Base-by-base conservation (phyloP, 805 yeast genomes). In the Yarrowia divulgata region DNA sequence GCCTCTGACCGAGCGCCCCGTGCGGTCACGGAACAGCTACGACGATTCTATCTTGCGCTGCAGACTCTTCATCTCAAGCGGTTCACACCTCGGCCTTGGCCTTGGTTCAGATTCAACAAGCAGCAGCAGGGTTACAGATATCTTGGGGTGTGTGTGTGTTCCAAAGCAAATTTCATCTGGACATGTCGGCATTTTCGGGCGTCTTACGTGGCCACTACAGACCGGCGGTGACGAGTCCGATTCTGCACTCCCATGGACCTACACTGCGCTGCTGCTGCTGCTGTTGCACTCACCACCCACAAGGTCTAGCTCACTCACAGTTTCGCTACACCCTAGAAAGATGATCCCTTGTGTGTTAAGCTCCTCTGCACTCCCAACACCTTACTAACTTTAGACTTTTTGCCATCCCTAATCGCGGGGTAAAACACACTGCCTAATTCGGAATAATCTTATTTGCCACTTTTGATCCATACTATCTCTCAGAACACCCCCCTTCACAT, bases 331-430 rank as follows among this genome's bases (percentile, higher is more conserved):
- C 8, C 23, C 62, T n/a, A 18, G 50, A 34, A 39, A 39, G 46
- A 42, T 43, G 60, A 37, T 40, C 32, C 49, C 50, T 43, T 42
- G 46, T 42, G 52, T 14, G 39, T n/a, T 43, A 60, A 45, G 34
- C 42, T 35, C 52, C 37, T n/a, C 39, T 42, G 48, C 45, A 34
- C 66, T 60, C 66, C 66, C 66, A 60, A 60, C 37, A 60, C 66
- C 52, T 35, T 60, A 45, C 66, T 60, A 60, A 60, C 66, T 23
- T 32, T 60, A 60, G 66, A 60, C 66, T 60, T 60, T 60, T 45
- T 60, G 66, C 66, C 66, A 60, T 60, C 66, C 66, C 66, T 60
- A 60, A 60, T 60, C 66, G 66, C 52, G 66, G 66, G 66, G 66
- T 60, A 60, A 60, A 60, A 60, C 66, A 60, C 32, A 60, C 34